Percentiles rank a stretch among this genome's conserved stretches.
Evolutionary conservation across 768 basidiomycete genomes (phyloP).

Genomic region (Cyclocybe cylindracea): DNA sequence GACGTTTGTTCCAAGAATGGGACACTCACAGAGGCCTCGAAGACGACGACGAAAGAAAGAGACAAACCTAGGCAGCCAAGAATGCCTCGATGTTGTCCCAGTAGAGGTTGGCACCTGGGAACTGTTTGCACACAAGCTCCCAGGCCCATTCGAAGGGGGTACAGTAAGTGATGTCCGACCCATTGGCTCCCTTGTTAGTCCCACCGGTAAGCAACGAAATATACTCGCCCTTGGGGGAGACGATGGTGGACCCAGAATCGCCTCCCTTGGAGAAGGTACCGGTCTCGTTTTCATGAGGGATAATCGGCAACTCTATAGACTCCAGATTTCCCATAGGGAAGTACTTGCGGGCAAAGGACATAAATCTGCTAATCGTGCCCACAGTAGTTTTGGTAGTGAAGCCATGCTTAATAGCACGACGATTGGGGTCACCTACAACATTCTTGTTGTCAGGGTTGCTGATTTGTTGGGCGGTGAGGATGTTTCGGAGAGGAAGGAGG

Average conservation of each 20-base stretch:
- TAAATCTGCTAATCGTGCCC: slow-evolving; percentile 32
- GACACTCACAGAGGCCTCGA: too few relatives aligned
- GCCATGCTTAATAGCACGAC: slow-evolving; percentile 38
- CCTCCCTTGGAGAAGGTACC: slow-evolving; percentile 31
- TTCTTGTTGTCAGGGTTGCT: slow-evolving; percentile 20
- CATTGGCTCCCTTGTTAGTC: slow-evolving; percentile 14
- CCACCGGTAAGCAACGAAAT: slow-evolving; percentile 25
- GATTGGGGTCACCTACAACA: slow-evolving; percentile 22
- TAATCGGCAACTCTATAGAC: slow-evolving; percentile 27
- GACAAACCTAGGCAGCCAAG: slow-evolving; percentile 14
- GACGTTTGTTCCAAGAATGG: too few relatives aligned
- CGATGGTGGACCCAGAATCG: slow-evolving; percentile 39
- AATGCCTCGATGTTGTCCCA: slow-evolving; percentile 9
- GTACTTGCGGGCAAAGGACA: slow-evolving; percentile 33
- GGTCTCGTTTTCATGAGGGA: slow-evolving; percentile 24
- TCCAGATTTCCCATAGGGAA: slow-evolving; percentile 12
- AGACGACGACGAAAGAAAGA: slow-evolving; percentile 7
- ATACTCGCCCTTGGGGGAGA: slow-evolving; percentile 28
- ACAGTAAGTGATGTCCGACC: slow-evolving; percentile 30
- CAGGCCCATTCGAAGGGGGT: slow-evolving; percentile 37
- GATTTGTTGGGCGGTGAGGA: slow-evolving; percentile 32
- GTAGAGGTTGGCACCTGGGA: slow-evolving; percentile 23
- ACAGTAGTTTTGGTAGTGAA: slow-evolving; percentile 35
- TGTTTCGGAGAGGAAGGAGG: slow-evolving; percentile 29
- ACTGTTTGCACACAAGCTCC: slow-evolving; percentile 18